Evolutionary conservation across 768 basidiomycete genomes (phyloP).

Genomic region (Psilocybe cyanescens): DNA sequence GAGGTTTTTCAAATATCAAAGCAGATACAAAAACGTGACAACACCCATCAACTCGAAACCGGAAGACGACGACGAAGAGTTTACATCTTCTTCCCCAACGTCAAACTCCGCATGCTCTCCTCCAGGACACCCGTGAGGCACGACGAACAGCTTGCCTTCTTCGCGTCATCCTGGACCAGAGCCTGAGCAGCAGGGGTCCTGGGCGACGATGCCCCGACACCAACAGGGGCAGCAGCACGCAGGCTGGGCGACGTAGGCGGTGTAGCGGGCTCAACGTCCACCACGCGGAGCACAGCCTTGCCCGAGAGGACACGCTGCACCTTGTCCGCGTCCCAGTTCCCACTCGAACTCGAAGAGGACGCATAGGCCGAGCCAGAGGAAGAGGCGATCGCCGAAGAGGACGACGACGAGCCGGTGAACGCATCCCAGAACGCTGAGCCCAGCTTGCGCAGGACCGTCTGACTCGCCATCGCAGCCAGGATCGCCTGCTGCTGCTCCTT

Average conservation of each 20-base stretch:
- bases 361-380: slow-evolving; percentile 26
- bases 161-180: slow-evolving; percentile 18
- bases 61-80: neutral
- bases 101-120: slow-evolving; percentile 73
- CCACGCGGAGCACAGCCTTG: slow-evolving; percentile 76
- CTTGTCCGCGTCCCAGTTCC: slow-evolving; percentile 70
- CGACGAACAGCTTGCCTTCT: slow-evolving; percentile 26
- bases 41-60: neutral
- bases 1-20: slow-evolving; percentile 1
- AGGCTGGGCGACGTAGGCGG: slow-evolving; percentile 18
- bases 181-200: slow-evolving; percentile 5
- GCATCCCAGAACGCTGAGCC: slow-evolving; percentile 89
- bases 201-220: neutral
- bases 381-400: slow-evolving; percentile 19
- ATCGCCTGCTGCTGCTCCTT: slow-evolving; percentile 44
- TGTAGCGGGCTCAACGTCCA: slow-evolving; percentile 64
- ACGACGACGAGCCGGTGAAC: slow-evolving; percentile 58
- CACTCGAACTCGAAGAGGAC: slow-evolving; percentile 8
- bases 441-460: slow-evolving; percentile 74
- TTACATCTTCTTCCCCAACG: slow-evolving; percentile 52
- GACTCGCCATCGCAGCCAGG: slow-evolving; percentile 75
- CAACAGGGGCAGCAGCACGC: slow-evolving; percentile 1
- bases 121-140: slow-evolving; percentile 49
- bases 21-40: neutral
- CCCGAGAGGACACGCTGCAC: slow-evolving; percentile 83